Evolutionary conservation across 495 filamentous ascomycete species (phyloP).

Genomic region (Podospora anserina): DNA sequence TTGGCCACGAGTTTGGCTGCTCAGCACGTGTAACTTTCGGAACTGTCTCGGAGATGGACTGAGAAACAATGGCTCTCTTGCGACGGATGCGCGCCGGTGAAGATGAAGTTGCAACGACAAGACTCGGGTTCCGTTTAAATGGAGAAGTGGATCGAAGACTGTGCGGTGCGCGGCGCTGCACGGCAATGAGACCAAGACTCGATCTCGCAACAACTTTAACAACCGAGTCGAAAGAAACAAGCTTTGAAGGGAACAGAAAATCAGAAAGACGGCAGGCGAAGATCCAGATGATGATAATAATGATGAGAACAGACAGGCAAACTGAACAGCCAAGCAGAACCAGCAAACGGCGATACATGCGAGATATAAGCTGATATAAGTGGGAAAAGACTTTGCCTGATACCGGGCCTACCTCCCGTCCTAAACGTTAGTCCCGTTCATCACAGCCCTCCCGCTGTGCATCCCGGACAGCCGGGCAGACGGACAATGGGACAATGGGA

Average conservation of each 20-base stretch:
- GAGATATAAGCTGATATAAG: background rate
- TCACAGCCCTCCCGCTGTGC: background rate
- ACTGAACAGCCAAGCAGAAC: background rate
- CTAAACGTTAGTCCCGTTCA: background rate
- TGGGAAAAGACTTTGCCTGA: background rate
- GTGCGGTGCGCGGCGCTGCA: background rate
- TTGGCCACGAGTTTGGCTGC: background rate
- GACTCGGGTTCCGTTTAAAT: background rate
- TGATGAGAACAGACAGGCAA: background rate
- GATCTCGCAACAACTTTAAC: background rate
- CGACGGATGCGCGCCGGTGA: background rate
- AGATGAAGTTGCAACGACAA: background rate
- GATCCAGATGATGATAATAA: background rate
- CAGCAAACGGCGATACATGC: background rate
- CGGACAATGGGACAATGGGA: background rate
- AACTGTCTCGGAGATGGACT: background rate
- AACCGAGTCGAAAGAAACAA: background rate
- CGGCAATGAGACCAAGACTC: background rate
- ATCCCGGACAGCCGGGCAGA: background rate
- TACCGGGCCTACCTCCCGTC: background rate
- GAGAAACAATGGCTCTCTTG: background rate
- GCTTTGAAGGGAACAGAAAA: background rate
- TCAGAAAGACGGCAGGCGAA: background rate
- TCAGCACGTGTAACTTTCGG: background rate
- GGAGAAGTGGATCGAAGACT: conserved; percentile 3